phyloP scores from a whole-genome alignment of 805 yeast species.

The Schizosaccharomyces octosporus region DNA sequence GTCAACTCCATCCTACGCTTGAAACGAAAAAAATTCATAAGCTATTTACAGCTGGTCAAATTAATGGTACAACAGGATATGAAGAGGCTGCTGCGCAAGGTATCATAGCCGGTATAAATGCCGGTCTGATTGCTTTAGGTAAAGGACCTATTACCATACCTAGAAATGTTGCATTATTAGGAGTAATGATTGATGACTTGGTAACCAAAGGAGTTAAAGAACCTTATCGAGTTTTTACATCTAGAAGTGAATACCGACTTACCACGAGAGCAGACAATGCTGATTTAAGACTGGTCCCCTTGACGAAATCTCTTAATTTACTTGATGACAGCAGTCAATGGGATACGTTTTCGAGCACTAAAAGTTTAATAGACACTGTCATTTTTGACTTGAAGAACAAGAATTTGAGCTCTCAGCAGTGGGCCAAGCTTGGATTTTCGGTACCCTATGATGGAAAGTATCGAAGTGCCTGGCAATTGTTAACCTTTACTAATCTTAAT shows the following conservation, averaged over 20 bases:
- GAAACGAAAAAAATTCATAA: slow-evolving; percentile 67
- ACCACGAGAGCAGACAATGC: slow-evolving; percentile 88
- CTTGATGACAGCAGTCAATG: slow-evolving; percentile 19
- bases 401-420: slow-evolving; percentile 29
- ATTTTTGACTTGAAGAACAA: slow-evolving; percentile 22
- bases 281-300: slow-evolving; percentile 52
- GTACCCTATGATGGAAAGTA: slow-evolving; percentile 30
- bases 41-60: slow-evolving; percentile 79
- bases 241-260: slow-evolving; percentile 79
- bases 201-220: slow-evolving; percentile 89
- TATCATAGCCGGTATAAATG: slow-evolving; percentile 80
- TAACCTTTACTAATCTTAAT: neutral
- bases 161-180: slow-evolving; percentile 71
- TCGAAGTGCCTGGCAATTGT: slow-evolving; percentile 10
- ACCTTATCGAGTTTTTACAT: slow-evolving; percentile 94
- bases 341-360: neutral
- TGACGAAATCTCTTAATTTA: slow-evolving; percentile 42
- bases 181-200: slow-evolving; percentile 80
- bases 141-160: slow-evolving; percentile 27
- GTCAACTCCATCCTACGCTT: slow-evolving; percentile 51
- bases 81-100: slow-evolving; percentile 99
- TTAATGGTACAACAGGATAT: slow-evolving; percentile 95
- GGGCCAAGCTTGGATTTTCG: slow-evolving; percentile 27
- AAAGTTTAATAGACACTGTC: slow-evolving; percentile 16
- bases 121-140: slow-evolving; percentile 33